phyloP scores from a whole-genome alignment of 2,329 filamentous ascomycete genomes.

The Fusarium udum region DNA sequence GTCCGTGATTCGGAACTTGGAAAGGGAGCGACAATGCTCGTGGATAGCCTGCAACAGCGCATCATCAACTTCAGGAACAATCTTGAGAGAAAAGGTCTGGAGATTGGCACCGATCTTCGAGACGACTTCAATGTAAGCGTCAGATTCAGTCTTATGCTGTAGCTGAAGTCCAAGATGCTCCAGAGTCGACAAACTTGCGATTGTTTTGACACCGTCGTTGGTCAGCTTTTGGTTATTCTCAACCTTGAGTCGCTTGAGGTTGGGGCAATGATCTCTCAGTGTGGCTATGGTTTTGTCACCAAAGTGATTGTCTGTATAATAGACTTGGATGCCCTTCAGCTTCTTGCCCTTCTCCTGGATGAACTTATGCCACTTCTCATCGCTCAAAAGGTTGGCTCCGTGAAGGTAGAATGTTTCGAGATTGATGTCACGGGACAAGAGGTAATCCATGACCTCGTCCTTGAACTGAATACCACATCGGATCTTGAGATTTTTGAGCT shows the following conservation, averaged over 20 bases:
- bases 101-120: conserved; percentile 70
- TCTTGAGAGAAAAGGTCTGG: conserved; percentile 80
- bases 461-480: conserved; percentile 93
- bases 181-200: conserved; percentile 70
- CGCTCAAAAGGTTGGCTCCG: conserved; percentile 83
- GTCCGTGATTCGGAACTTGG: conserved; percentile 83
- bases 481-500: conserved; percentile 75
- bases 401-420: conserved; percentile 82
- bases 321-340: conserved; percentile 77
- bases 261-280: conserved; percentile 72
- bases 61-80: conserved; percentile 74
- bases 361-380: conserved; percentile 77
- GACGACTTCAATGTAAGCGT: conserved; percentile 70
- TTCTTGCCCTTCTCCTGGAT: conserved; percentile 71
- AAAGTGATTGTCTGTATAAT: conserved; percentile 85
- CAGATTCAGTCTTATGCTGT: conserved; percentile 63
- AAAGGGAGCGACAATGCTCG: conserved; percentile 70
- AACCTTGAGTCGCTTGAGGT: conserved; percentile 80
- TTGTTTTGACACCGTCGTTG: conserved; percentile 69
- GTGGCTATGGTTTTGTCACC: conserved; percentile 72
- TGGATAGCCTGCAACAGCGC: conserved; percentile 76
- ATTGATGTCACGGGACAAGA: conserved; percentile 74
- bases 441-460: conserved; percentile 82
- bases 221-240: conserved; percentile 81
- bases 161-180: conserved; percentile 80